phyloP scores from a whole-genome alignment of 176 grass and related monocot genomes.

The Miscanthus lutarioriparius region DNA sequence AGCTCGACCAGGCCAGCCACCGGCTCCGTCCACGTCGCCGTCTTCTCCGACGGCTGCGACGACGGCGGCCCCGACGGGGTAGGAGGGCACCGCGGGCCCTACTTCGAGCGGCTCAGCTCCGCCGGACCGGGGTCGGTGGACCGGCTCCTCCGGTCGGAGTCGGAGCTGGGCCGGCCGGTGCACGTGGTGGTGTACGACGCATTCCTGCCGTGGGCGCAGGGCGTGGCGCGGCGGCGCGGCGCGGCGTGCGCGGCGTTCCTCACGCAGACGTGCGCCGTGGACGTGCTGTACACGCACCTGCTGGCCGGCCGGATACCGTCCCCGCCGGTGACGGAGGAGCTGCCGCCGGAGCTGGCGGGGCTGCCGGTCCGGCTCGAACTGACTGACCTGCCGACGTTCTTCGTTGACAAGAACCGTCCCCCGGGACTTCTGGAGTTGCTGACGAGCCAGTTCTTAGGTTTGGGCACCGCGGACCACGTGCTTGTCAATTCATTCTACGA shows the following conservation, averaged over 20 bases:
- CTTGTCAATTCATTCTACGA: slow-evolving; percentile 78
- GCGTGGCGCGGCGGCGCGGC: slow-evolving; percentile 38
- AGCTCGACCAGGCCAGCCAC: slow-evolving; percentile 21
- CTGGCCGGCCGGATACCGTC: slow-evolving; percentile 27
- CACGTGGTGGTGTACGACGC: slow-evolving; percentile 65
- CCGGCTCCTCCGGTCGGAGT: slow-evolving; percentile 47
- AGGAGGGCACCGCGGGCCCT: slow-evolving; percentile 1
- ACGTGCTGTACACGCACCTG: slow-evolving; percentile 55
- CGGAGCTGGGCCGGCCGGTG: slow-evolving; percentile 44
- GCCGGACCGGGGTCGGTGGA: slow-evolving; percentile 50
- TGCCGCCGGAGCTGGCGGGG: slow-evolving; percentile 38
- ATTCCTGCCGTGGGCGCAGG: slow-evolving; percentile 56
- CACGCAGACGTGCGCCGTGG: slow-evolving; percentile 59
- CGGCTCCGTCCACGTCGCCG: slow-evolving; percentile 31
- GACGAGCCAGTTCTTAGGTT: slow-evolving; percentile 46
- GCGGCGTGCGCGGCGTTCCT: slow-evolving; percentile 48
- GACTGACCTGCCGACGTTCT: slow-evolving; percentile 55
- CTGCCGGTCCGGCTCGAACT: slow-evolving; percentile 32
- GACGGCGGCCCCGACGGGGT: slow-evolving; percentile 24
- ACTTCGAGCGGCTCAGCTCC: slow-evolving; percentile 44
- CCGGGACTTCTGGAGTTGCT: slow-evolving; percentile 35
- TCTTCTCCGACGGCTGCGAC: slow-evolving; percentile 53
- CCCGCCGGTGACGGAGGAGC: slow-evolving; percentile 15
- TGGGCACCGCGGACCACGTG: slow-evolving; percentile 54
- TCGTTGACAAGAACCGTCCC: neutral